A percentile compares a stretch with the other conserved stretches of the same genome.
Conservation (phyloP, 2,329 filamentous ascomycete genomes). For the Talaromyces atroroseus region DNA sequence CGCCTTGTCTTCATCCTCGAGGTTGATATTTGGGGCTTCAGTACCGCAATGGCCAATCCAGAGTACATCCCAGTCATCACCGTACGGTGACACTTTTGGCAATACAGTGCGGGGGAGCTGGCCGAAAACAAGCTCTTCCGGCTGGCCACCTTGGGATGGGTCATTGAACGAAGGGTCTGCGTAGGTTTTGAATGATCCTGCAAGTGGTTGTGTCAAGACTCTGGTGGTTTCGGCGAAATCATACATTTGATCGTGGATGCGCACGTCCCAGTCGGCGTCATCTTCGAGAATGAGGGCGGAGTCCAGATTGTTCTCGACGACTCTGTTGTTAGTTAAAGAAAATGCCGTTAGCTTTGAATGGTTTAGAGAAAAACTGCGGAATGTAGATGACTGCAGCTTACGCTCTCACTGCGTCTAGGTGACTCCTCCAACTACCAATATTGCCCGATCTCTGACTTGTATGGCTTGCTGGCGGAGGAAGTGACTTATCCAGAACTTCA, state of each 20-base stretch:
- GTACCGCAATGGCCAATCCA: constrained; percentile 48
- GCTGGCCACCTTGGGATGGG: constrained; percentile 10
- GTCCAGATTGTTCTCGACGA: constrained; percentile 43
- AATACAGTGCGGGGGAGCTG: constrained; percentile 11
- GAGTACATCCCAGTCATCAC: constrained; percentile 50
- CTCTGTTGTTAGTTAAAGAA: constrained; percentile 17
- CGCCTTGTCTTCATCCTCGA: constrained; percentile 28
- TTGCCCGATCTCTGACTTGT: constrained; percentile 21
- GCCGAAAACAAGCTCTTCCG: constrained; percentile 8
- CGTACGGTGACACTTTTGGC: constrained; percentile 40
- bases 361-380: neutral
- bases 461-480: constrained; percentile 28
- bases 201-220: constrained; percentile 24
- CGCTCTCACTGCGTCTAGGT: constrained; percentile 33
- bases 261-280: constrained; percentile 54
- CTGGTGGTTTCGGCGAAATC: constrained; percentile 30
- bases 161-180: constrained; percentile 12
- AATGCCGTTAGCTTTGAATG: neutral
- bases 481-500: constrained; percentile 38
- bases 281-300: constrained; percentile 53
- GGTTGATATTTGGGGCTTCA: constrained; percentile 23
- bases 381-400: constrained; percentile 15
- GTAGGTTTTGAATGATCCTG: constrained; percentile 14
- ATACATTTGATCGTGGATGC: constrained; percentile 45
- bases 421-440: constrained; percentile 40